These are phyloP conservation scores for Amaranthus palmeri DNA, from an alignment of 148 eudicot species.

Conservation along the genomic window DNA sequence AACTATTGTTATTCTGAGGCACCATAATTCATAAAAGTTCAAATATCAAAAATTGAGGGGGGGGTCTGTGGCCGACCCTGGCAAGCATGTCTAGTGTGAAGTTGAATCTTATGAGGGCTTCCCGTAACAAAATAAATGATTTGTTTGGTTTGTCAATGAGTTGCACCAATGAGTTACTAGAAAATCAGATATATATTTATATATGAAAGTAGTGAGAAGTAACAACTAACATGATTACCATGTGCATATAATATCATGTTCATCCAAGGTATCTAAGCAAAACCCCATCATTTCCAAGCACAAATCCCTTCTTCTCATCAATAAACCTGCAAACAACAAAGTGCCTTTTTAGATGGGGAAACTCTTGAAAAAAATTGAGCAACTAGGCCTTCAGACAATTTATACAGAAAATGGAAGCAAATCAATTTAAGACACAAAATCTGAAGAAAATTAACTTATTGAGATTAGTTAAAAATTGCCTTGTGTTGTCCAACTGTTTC, in stretches of 20 bases:
- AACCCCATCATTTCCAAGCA: constrained; percentile 96
- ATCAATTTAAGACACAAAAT: not conserved
- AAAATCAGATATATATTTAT: not conserved
- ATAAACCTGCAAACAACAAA: constrained; percentile 54
- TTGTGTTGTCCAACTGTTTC: too few species aligned
- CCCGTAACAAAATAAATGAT: not conserved
- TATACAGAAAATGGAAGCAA: not conserved
- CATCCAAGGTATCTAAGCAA: constrained; percentile 90
- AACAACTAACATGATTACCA: constrained; percentile 4
- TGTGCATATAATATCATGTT: constrained; percentile 13
- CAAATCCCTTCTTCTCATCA: constrained; percentile 77
- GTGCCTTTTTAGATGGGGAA: constrained; percentile 5
- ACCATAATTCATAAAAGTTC: too few species aligned
- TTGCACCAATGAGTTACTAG: not conserved
- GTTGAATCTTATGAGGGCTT: not conserved
- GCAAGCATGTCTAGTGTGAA: not conserved
- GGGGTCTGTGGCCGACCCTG: not conserved
- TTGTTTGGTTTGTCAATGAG: not conserved
- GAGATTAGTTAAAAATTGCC: too few species aligned
- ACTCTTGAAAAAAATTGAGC: not conserved
- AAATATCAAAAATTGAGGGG: not conserved
- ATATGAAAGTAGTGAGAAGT: not conserved
- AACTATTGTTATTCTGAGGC: too few species aligned
- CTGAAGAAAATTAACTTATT: not conserved
- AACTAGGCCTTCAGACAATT: not conserved